Evolutionary conservation across 129 eudicot species (phyloP), one percentile per base, ranked within the genome.

Genomic region (Ambrosia trifida): DNA sequence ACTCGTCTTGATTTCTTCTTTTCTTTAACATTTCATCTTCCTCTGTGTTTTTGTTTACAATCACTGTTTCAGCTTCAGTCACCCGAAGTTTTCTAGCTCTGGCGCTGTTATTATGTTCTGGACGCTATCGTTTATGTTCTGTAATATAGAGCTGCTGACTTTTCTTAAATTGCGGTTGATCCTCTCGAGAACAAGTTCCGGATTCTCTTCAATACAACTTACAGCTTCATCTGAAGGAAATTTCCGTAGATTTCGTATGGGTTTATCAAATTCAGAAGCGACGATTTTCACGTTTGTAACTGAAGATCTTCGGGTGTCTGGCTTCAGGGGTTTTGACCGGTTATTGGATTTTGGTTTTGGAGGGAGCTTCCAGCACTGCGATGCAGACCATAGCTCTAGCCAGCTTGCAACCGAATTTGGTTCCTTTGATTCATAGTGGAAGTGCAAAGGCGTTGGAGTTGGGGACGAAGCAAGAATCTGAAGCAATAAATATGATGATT

Each of bases 381-480:
- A 83, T 47, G 63, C 19, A 43, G 91, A 79, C 91, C 91, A 86
- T 57, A 86, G 78, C 41, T 70, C 78, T 57, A 86, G 74, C 91
- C 91, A 86, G 17, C 69, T 57, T 58, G 60, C 61, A 30, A 80
- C 88, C 11, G 84, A 83, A 77, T 83, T 86, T 4, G 80, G 35
- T 60, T 80, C 88, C 20, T 66, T 66, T 9, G 64, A n/a, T 33
- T 81, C 74, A 65, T 83, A 83, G 5, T 78, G 86, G 59, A 86
- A 84, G 76, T 70, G 83, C 30, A 86, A 67, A 20, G 86, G 80
- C 76, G 58, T 80, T 44, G 73, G 78, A 52, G 50, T 64, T 38
- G 76, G 79, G 40, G 79, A 71, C 35, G 81, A 59, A 66, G 80
- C 76, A 31, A 76, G 78, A 47, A 86, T 81, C 91, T 86, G 38